Base-by-base conservation (phyloP, 148 eudicot species). In the Nyssa sinensis region DNA sequence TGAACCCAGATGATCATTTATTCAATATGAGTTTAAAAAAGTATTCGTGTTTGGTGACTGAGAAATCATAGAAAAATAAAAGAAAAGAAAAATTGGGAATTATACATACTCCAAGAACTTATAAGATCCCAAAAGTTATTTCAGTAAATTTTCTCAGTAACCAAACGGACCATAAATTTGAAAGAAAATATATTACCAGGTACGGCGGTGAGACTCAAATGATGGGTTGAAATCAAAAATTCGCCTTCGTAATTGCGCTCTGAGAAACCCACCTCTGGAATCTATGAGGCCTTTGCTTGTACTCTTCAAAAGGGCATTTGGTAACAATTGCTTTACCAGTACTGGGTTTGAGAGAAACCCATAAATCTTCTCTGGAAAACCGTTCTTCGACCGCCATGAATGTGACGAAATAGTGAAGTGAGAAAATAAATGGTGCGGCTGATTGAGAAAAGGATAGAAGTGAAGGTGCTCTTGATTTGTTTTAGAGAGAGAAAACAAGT, bases 301-400 rank as follows among this genome's bases (percentile, higher is more conserved):
- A 53, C 70, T 76, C 73, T 83, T 84, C 47, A 67, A 66, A n/a
- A 75, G 77, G 77, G 84, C 17, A 41, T 57, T 69, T 27, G 80
- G 55, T 19, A 79, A 62, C 10, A 82, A 73, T 33, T 78, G 67
- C 35, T 80, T 82, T 62, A 59, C 66, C 30, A 80, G 33, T 3
- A 64, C 31, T 25, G 85, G 76, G 71, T 80, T 84, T 47, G 85
- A 74, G 59, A 77, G 17, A 62, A 82, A 62, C 72, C 86, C 87
- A 70, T 62, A 59, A 79, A 75, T 67, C 68, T 57, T 69, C 65
- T 55, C 60, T 9, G 79, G 44, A 30, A 47, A 7, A 1, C 19
- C 11, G 28, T 62, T 72, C 16, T 59, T 31, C 3, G 70, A 23
- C 33, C 74, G 73, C 77, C 64, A 77, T 71, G 84, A 76, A 64